phyloP scores from a whole-genome alignment of 345 rosid genomes.

The Pistacia vera region DNA sequence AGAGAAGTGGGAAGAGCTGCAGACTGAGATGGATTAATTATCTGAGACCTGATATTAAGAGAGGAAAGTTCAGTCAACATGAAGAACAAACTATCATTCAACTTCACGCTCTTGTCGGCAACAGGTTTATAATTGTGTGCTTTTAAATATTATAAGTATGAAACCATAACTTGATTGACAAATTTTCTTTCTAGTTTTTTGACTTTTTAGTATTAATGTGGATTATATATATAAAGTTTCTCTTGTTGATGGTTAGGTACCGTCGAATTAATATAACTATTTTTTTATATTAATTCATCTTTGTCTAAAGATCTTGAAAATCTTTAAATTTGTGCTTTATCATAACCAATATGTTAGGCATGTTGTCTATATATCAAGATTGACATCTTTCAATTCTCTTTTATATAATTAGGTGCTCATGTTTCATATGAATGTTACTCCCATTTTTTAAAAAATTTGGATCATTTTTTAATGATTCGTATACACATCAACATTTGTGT shows the following conservation, averaged over 20 bases:
- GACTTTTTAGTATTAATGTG: too few species aligned
- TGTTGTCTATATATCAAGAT: neutral
- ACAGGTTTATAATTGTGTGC: constrained; percentile 33
- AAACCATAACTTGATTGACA: too few species aligned
- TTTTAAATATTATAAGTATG: neutral
- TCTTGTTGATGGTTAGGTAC: too few species aligned
- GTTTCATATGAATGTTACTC: neutral
- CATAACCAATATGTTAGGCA: neutral
- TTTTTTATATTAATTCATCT: neutral
- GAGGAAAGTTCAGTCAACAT: constrained; percentile 46
- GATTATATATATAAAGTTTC: too few species aligned
- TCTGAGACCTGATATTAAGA: constrained; percentile 51
- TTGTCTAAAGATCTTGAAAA: neutral
- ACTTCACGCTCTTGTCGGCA: constrained; percentile 50
- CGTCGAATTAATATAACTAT: neutral
- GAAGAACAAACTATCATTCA: constrained; percentile 45
- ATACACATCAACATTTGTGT: too few species aligned
- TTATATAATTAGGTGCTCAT: neutral
- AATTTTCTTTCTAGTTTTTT: too few species aligned
- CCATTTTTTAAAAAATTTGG: too few species aligned
- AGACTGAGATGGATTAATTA: constrained; percentile 58
- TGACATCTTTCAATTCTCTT: neutral
- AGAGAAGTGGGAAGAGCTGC: constrained; percentile 58
- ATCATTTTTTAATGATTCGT: too few species aligned
- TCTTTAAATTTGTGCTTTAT: neutral